Evolutionary conservation across 345 rosid species (phyloP).

Genomic region (Geranium brycei): DNA sequence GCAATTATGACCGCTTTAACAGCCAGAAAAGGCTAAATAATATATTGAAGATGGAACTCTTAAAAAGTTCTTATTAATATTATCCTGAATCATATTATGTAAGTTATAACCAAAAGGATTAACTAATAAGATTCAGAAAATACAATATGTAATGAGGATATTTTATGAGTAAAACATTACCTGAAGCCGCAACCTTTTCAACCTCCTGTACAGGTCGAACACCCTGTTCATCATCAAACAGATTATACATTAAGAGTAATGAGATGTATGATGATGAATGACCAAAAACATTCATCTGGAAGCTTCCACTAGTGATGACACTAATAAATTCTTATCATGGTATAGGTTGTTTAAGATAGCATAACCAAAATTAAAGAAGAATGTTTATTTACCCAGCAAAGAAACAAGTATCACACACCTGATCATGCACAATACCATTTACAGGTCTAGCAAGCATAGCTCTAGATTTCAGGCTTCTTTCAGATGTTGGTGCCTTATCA

Average conservation of each 20-base stretch:
- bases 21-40: too few species aligned
- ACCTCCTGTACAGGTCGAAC: slow-evolving; percentile 38
- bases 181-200: slow-evolving; percentile 56
- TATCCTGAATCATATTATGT: too few species aligned
- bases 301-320: background rate
- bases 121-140: background rate
- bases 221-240: slow-evolving; percentile 28
- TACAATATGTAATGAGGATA: background rate
- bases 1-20: too few species aligned
- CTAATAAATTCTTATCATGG: background rate
- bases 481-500: slow-evolving; percentile 68
- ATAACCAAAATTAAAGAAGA: background rate
- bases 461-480: slow-evolving; percentile 46
- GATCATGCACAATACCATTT: slow-evolving; percentile 76
- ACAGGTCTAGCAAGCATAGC: slow-evolving; percentile 76
- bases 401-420: slow-evolving; percentile 33
- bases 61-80: too few species aligned
- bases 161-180: slow-evolving; percentile 21
- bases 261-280: background rate
- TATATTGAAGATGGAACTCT: too few species aligned
- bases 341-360: background rate
- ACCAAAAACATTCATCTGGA: slow-evolving; percentile 2
- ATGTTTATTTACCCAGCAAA: slow-evolving; percentile 1
- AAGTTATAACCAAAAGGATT: background rate
- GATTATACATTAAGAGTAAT: slow-evolving; percentile 3